These are phyloP conservation scores for Paramecium octaurelia DNA, from an alignment of 73 alveolate genomes.

Conservation along the genomic window DNA sequence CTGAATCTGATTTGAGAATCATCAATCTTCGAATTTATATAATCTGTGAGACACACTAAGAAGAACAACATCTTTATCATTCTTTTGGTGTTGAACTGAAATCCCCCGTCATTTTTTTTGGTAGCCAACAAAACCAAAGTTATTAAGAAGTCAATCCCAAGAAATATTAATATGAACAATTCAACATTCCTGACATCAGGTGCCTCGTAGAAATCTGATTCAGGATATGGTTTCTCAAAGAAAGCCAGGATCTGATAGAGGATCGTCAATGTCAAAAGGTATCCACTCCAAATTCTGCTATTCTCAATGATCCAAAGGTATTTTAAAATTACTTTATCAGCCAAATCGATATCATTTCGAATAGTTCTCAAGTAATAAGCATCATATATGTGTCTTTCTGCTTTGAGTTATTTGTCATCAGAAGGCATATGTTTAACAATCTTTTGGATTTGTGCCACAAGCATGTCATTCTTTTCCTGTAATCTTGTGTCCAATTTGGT, in stretches of 20 bases:
- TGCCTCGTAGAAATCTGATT: background rate
- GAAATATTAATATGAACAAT: background rate
- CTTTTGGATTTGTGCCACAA: background rate
- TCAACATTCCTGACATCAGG: background rate
- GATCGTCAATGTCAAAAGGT: background rate
- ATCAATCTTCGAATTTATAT: background rate
- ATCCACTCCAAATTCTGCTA: background rate
- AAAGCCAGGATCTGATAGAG: background rate
- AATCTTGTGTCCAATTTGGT: background rate
- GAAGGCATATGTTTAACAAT: constrained; percentile 12
- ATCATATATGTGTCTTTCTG: constrained; percentile 52
- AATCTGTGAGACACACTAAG: constrained; percentile 17
- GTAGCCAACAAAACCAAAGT: constrained; percentile 2
- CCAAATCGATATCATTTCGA: constrained; percentile 37
- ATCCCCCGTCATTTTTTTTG: background rate
- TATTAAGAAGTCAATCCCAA: background rate
- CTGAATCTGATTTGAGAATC: constrained; percentile 9
- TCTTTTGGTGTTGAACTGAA: background rate
- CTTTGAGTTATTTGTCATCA: background rate
- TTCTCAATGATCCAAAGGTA: constrained; percentile 18
- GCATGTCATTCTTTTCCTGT: constrained; percentile 25
- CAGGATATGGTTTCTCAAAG: constrained; percentile 37
- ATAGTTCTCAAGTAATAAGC: constrained; percentile 42
- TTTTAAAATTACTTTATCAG: background rate
- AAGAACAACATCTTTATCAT: background rate